Evolutionary conservation across 2,329 filamentous ascomycete genomes (phyloP).

Genomic region (Neonectria magnoliae): DNA sequence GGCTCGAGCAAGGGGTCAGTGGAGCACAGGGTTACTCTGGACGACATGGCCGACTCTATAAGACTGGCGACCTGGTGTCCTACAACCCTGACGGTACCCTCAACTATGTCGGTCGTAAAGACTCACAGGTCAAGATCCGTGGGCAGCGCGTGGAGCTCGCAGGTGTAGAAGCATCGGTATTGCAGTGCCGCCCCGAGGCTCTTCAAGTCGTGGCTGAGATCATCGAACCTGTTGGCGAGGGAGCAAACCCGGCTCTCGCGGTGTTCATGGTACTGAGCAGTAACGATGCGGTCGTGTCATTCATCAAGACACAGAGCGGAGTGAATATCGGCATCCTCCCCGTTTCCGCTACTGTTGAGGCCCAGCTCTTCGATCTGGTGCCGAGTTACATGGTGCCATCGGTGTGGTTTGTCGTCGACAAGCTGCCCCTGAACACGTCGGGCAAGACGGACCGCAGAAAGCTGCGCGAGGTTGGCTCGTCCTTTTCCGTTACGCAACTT

Average conservation of each 20-base stretch:
- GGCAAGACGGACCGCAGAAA: conserved; percentile 20
- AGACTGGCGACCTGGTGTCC: not conserved
- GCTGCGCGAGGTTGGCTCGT: conserved; percentile 10
- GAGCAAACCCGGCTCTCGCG: conserved; percentile 2
- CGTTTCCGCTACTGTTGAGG: not conserved
- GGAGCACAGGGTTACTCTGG: no score
- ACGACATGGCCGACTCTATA: not conserved
- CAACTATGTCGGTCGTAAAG: not conserved
- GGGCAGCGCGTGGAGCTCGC: not conserved
- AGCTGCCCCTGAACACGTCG: conserved; percentile 10
- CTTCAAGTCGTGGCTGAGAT: conserved; percentile 13
- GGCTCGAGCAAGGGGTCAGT: conserved; percentile 1
- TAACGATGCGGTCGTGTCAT: not conserved
- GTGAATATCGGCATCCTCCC: conserved; percentile 2
- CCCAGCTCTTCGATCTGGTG: conserved; percentile 3
- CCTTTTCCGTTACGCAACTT: conserved; percentile 13
- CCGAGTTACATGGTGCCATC: conserved; percentile 21
- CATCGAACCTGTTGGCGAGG: not conserved
- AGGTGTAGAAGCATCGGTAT: conserved; percentile 6
- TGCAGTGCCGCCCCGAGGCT: not conserved
- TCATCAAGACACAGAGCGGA: conserved; percentile 2
- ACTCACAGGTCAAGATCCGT: not conserved
- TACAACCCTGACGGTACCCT: not conserved
- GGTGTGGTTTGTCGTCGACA: conserved; percentile 10
- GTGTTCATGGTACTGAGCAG: conserved; percentile 11